Evolutionary conservation across 1,284 basidiomycete genomes (phyloP).

Genomic region (Sporisorium iseilematis-ciliati): DNA sequence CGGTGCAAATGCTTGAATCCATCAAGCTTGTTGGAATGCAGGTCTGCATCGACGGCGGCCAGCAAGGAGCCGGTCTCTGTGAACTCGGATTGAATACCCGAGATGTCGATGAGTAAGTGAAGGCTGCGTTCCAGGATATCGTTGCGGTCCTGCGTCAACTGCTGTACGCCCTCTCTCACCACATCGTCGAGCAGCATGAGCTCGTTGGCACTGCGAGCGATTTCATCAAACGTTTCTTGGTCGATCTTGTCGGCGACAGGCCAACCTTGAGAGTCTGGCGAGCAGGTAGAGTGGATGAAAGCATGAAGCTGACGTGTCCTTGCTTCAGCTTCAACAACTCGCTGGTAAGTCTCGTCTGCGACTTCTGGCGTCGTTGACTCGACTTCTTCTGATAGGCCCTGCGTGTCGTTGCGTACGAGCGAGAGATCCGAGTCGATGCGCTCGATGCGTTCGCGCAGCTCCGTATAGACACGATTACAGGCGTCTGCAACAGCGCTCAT

Average conservation of each 20-base stretch:
- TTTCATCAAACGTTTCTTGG: slow-evolving; percentile 33
- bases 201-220: slow-evolving; percentile 52
- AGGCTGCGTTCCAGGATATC: slow-evolving; percentile 63
- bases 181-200: slow-evolving; percentile 59
- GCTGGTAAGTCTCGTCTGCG: slow-evolving; percentile 55
- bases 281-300: slow-evolving; percentile 51
- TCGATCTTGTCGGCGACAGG: slow-evolving; percentile 59
- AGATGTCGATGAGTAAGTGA: slow-evolving; percentile 65
- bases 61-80: slow-evolving; percentile 58
- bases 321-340: slow-evolving; percentile 42
- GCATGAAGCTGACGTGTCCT: slow-evolving; percentile 37
- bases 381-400: slow-evolving; percentile 52
- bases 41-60: slow-evolving; percentile 57
- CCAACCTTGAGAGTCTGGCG: slow-evolving; percentile 61
- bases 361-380: slow-evolving; percentile 52
- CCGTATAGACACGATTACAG: slow-evolving; percentile 49
- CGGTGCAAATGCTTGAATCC: slow-evolving; percentile 90
- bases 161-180: slow-evolving; percentile 51
- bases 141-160: slow-evolving; percentile 64
- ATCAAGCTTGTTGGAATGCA: slow-evolving; percentile 71
- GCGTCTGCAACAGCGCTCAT: slow-evolving; percentile 60
- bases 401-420: slow-evolving; percentile 53
- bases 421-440: slow-evolving; percentile 38
- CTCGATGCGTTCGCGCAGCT: slow-evolving; percentile 49
- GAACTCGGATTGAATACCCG: slow-evolving; percentile 67